A percentile compares a stretch with the other conserved stretches of the same genome.
Evolutionary conservation across 2,329 filamentous ascomycete genomes (phyloP).

Genomic region (Colletotrichum sp.): DNA sequence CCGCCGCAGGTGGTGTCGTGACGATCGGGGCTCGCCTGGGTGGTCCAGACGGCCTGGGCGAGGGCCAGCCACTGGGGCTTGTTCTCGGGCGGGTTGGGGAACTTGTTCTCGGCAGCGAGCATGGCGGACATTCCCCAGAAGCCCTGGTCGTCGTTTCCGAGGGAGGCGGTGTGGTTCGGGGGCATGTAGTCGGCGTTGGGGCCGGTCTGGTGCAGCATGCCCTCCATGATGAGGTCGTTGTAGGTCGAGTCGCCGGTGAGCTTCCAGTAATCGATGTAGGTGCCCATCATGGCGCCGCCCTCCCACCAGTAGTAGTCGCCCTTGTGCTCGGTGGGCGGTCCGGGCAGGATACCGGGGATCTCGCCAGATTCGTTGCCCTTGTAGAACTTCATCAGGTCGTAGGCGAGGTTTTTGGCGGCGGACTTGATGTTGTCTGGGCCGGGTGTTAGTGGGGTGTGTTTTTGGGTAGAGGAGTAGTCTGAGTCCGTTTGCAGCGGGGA

Average conservation of each 20-base stretch:
- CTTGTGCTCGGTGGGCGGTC: conserved; percentile 49
- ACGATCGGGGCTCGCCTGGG: conserved; percentile 63
- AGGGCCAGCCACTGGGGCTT: conserved; percentile 67
- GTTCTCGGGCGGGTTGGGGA: conserved; percentile 60
- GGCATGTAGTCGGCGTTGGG: conserved; percentile 64
- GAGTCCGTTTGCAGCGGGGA: neutral
- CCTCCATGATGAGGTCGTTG: conserved; percentile 62
- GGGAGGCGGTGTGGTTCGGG: conserved; percentile 59
- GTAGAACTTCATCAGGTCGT: conserved; percentile 57
- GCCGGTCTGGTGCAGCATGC: conserved; percentile 65
- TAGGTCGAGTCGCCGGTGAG: conserved; percentile 69
- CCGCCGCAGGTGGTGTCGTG: conserved; percentile 69
- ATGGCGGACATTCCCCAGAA: conserved; percentile 75
- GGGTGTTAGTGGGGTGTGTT: neutral
- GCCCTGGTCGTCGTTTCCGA: conserved; percentile 72
- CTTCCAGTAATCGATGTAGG: conserved; percentile 74
- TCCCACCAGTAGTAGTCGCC: conserved; percentile 79
- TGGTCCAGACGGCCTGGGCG: conserved; percentile 73
- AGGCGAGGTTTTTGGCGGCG: conserved; percentile 51
- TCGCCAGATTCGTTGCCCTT: conserved; percentile 54
- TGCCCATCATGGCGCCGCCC: conserved; percentile 71
- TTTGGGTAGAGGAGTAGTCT: neutral
- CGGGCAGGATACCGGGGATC: conserved; percentile 62
- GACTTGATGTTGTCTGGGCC: conserved; percentile 48
- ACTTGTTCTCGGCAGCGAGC: conserved; percentile 69